These are phyloP conservation scores for Chaetomiaceae sp. DNA, from an alignment of 2,329 filamentous ascomycete genomes.

Conservation along the genomic window DNA sequence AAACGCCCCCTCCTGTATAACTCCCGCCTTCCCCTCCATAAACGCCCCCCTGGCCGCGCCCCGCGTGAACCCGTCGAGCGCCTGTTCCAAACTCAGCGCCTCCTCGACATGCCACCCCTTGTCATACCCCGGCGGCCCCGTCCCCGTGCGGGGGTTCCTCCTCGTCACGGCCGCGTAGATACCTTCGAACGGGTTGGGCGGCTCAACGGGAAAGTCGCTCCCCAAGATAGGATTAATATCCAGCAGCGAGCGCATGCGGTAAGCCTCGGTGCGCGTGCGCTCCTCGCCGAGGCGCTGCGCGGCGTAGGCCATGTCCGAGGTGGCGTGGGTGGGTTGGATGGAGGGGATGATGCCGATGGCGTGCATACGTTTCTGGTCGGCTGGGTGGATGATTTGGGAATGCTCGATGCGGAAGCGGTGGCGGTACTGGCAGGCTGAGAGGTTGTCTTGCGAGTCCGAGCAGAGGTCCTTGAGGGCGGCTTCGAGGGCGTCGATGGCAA, in stretches of 20 bases:
- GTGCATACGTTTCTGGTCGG: constrained; percentile 57
- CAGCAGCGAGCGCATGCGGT: constrained; percentile 61
- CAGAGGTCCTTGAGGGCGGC: constrained; percentile 53
- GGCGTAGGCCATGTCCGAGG: constrained; percentile 66
- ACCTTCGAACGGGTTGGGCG: constrained; percentile 61
- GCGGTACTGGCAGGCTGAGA: constrained; percentile 47
- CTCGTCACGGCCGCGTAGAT: constrained; percentile 65
- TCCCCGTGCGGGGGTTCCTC: constrained; percentile 53
- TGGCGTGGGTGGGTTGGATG: constrained; percentile 69
- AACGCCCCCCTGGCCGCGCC: constrained; percentile 57
- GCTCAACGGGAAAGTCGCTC: constrained; percentile 69
- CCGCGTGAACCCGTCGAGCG: constrained; percentile 58
- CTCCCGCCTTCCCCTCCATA: constrained; percentile 54
- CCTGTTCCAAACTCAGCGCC: constrained; percentile 54
- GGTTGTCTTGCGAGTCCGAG: constrained; percentile 32
- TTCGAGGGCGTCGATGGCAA: constrained; percentile 60
- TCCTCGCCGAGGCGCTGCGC: constrained; percentile 53
- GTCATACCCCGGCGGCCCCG: constrained; percentile 43
- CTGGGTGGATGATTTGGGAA: constrained; percentile 63
- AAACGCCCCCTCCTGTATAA: constrained; percentile 55
- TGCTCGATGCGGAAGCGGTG: constrained; percentile 66
- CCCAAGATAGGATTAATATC: constrained; percentile 54
- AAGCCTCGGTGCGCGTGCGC: constrained; percentile 54
- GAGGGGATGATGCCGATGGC: constrained; percentile 60
- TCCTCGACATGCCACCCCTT: constrained; percentile 60